Evolutionary conservation across 108 stramenopile species (phyloP), one percentile per base, ranked within the genome.

Genomic region (Chaetoceros muelleri): DNA sequence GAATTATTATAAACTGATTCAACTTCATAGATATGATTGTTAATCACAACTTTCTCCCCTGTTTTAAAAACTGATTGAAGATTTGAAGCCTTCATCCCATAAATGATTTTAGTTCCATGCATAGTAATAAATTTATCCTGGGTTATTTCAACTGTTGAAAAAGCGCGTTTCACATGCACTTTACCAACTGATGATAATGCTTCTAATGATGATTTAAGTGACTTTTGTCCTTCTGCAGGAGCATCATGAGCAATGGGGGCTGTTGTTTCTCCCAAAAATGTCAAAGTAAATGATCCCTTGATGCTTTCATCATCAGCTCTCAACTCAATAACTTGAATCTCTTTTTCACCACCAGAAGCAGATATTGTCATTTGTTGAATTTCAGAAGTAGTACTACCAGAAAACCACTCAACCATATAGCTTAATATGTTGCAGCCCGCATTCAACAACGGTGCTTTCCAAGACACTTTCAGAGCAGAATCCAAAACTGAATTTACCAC

Each of bases 281-380:
- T 25, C 7, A 90, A 71, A 5, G 57, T 74, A 62, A 90, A 93
- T 61, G 65, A 78, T n/a, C 92, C 92, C 0, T 71, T 79, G 23
- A 93, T 65, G 23, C 80, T 72, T 30, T 80, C 54, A 17, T 57
- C 63, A 46, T 80, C 80, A 17, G 86, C 81, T 21, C 59, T 64
- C 27, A 73, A 65, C 45, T 53, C 66, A 48, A 87, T 61, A 8
- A 63, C 52, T 54, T 87, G 86, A 22, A 87, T 52, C 60, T 87
- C 81, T 8, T 53, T 53, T 18, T 72, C 47, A n/a, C 81, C 86
- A 49, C 73, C 78, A 21, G 72, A 52, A 0, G 84, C 66, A 3
- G 78, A 82, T 7, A 80, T 78, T 46, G 88, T 88, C 44, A 93
- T 52, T 13, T 72, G 72, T 76, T 93, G 91, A 24, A 88, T 78